Evolutionary conservation across 805 yeast species (phyloP), one percentile per base, ranked within the genome.

Genomic region (Schwanniomyces occidentalis): DNA sequence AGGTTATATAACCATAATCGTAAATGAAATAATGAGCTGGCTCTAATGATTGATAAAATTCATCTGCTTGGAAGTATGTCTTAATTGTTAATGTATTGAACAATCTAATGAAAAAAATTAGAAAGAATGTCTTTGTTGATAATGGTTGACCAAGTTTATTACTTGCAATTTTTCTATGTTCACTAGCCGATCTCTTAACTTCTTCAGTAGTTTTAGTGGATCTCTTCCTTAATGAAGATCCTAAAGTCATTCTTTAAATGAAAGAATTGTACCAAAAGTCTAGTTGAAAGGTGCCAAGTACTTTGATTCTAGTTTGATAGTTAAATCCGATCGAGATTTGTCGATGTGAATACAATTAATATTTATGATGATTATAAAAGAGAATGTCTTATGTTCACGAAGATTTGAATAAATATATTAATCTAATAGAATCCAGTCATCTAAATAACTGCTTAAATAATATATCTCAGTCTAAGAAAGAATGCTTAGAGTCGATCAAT

Each of bases 1-100:
- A 93, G 0, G 98, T 88, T 23, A 79, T 54, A 47, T 78, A 76
- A 0, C 99, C 99, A 43, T 81, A 82, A 2, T 93, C 90, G 55
- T 71, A 88, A 0, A 83, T 82, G 23, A 71, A 63, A 4, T 51
- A 38, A 57, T 89, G 96, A 0, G 98, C 99, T 0, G 96, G 96
- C 51, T 93, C 99, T 33, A 93, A 63, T 0, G 90, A 71, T 60
- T 93, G 99, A 80, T 82, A 93, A 61, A 73, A 93, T 59, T 93
- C 99, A 58, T 93, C 99, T 0, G 99, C 91, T 57, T 93, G 99
- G 62, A 93, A 93, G 54, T 79, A 93, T 0, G 98, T 88, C 36
- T 54, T 54, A 4, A 78, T 75, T 1, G 80, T 56, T 16, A 85
- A 52, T 0, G 95, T 76, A 57, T 89, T 88, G 48, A 75, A 20